Evolutionary conservation across 2,329 filamentous ascomycete species (phyloP), one percentile per base, ranked within the genome.

Genomic region (Bipolaris victoriae): DNA sequence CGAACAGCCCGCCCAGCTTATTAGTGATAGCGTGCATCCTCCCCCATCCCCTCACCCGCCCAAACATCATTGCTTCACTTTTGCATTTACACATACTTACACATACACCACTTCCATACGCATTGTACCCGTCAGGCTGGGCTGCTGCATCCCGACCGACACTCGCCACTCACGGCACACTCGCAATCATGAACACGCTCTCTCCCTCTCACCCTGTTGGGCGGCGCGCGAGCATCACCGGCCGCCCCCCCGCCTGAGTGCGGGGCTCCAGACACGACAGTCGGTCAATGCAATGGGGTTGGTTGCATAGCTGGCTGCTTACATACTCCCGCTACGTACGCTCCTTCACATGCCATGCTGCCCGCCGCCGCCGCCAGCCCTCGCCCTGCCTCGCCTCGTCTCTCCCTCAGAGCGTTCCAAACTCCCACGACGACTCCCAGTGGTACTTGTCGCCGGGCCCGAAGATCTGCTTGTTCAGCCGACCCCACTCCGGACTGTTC

Each of bases 401-500:
- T 40, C 6, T 37, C 20, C 50, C 31, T 50, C 52, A 68, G 40
- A 72, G 54, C 9, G 66, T 64, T 9, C 70, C 71, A 67, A 74
- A 74, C 20, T 65, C 65, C 71, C 71, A 74, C 35, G 67, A 67
- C 18, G 69, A 67, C 56, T 68, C 62, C 71, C 71, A 74, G 57
- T 70, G 67, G 63, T 74, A 74, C 62, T 68, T 70, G 26, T 72
- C 54, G 36, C 70, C 70, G 36, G 70, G 70, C 1, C 69, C 71
- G 16, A 64, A 68, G 43, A 73, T 65, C 60, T 74, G 71, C 64
- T 73, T 66, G 40, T 56, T 53, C 39, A 72, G 53, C 40, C 71
- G 69, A 51, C 68, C 67, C 71, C 71, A 74, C 57, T 74, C 71
- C 26, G 71, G 71, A 59, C 71, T 74, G 59, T 56, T 59, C 55